phyloP scores from a whole-genome alignment of 352 stramenopile species.

The Blastocystis sp. region DNA sequence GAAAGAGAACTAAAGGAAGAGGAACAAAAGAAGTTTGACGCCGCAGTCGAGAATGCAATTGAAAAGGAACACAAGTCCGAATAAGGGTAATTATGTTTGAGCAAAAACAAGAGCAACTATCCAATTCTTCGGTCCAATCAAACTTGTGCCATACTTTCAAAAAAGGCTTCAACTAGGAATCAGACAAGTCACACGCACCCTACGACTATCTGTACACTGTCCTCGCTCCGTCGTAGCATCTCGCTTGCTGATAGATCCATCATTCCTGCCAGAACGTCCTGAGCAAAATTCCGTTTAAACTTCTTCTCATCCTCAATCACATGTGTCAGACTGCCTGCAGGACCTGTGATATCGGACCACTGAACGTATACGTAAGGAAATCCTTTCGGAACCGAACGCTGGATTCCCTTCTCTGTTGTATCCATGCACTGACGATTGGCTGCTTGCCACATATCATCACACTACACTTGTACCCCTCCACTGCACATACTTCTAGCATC shows the following conservation, averaged over 20 bases:
- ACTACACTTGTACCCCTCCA: neutral
- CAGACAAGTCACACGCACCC: neutral
- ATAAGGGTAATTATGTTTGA: neutral
- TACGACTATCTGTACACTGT: neutral
- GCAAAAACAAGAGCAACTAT: neutral
- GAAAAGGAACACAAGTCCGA: neutral
- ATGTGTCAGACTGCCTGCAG: conserved; percentile 34
- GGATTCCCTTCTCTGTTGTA: conserved; percentile 52
- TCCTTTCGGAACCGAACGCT: conserved; percentile 55
- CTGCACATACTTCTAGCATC: conserved; percentile 38
- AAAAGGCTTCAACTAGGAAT: conserved; percentile 18
- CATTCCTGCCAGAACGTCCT: conserved; percentile 60
- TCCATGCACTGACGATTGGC: conserved; percentile 61
- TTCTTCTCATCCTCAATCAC: conserved; percentile 63
- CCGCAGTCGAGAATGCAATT: neutral
- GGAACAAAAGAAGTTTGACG: neutral
- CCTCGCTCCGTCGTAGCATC: neutral
- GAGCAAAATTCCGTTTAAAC: conserved; percentile 58
- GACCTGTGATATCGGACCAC: conserved; percentile 20
- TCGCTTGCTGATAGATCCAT: conserved; percentile 45
- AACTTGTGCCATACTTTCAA: conserved; percentile 60
- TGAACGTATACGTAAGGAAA: conserved; percentile 62
- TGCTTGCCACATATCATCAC: conserved; percentile 56
- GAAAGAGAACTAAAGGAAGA: neutral
- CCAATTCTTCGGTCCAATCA: conserved; percentile 50